Evolutionary conservation across 257 asterid genomes (phyloP), one percentile per base, ranked within the genome.

Genomic region (Gentiana straminea): DNA sequence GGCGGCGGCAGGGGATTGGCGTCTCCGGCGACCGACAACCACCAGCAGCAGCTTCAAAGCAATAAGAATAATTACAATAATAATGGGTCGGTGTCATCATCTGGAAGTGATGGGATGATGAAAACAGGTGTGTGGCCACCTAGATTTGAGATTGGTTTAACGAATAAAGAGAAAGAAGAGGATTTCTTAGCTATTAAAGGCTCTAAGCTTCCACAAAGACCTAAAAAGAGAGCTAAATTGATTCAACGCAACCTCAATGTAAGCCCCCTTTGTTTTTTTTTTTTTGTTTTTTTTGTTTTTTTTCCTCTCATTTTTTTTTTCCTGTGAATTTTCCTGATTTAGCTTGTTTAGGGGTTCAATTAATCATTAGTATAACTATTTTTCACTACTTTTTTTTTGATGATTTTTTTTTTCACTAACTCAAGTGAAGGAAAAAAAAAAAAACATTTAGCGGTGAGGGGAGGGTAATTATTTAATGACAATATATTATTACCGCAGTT

Each of bases 161-260:
- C 95, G 1, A 89, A 82, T 59, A 89, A 89, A 77, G 97, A 89
- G 78, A 89, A 89, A 65, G 97, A 89, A 67, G 97, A 89, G 70
- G 97, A 89, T 65, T 89, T 86, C 61, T 47, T 85, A 86, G 89
- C 87, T 15, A 77, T 89, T 55, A 89, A 86, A 76, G 97, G 95
- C 38, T 89, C 97, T 58, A 89, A 84, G 67, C 93, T 83, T 1
- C 97, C 97, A 60, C 97, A 89, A 57, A 79, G 97, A 67, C 97
- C 97, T 58, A 89, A 89, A 79, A 89, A 89, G 62, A 68, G 97
- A 61, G 94, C 95, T 33, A 89, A 89, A 63, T 64, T 79, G 48
- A 79, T 89, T 64, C 97, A 89, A 66, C 92, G 95, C 7, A 82
- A 90, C 43, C 84, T 89, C 78, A 89, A 84, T 64, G 97, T 89